Evolutionary conservation across 1,284 basidiomycete genomes (phyloP), one percentile per base, ranked within the genome.

Genomic region (Cerrena zonata): DNA sequence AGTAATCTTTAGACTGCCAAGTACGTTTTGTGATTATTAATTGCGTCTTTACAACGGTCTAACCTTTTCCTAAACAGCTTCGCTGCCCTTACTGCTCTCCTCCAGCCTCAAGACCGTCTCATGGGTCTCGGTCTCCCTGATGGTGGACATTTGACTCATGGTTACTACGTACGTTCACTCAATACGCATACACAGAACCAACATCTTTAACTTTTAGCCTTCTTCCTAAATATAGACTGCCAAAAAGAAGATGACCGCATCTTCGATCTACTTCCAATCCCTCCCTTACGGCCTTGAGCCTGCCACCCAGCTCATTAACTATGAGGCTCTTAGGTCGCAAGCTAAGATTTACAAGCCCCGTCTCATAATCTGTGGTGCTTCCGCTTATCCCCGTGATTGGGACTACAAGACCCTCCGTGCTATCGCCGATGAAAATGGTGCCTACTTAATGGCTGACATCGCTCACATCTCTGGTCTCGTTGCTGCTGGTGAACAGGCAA

Each of bases 231-330:
- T 77, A 51, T 62, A 89, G 88, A 98, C 94, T 56, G 94, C 94
- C 57, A 97, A 97, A 77, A 96, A 97, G 81, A 99, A 99, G 77
- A 99, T 99, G 84, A 97, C 95, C 48, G 94, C 96, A 23, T 99
- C 95, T 38, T 98, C 95, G 18, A 98, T 99, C 76, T 99, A 99
- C 81, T 99, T 99, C 89, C 94, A 99, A 72, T 97, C 95, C 43
- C 82, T 98, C 70, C 96, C 96, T 46, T 99, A 99, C 69, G 85
- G 82, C 54, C 90, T 99, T 60, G 82, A 86, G 65, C 85, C 88
- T 47, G 70, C 81, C 50, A 91, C 88, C 54, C 89, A 96, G 68
- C 79, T 95, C 62, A 87, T 99, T 63, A 94, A 99, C 78, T 98
- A 98, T 73, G 78, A 77, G 47, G 78, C 74, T 44, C 82, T 99